phyloP scores from a whole-genome alignment of 352 stramenopile species.

The Globisporangium alternatum region DNA sequence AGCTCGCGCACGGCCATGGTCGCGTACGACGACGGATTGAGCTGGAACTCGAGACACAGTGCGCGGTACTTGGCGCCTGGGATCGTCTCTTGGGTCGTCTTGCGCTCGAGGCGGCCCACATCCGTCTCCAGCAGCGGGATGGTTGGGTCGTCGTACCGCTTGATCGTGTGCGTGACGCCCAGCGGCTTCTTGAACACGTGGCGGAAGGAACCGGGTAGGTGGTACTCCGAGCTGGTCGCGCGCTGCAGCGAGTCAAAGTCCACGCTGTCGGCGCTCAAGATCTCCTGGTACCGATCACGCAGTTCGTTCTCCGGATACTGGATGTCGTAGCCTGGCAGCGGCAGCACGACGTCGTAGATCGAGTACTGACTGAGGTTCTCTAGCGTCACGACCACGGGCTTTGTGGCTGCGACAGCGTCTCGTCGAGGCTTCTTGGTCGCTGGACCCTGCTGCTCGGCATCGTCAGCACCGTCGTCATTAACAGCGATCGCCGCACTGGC shows the following conservation, averaged over 20 bases:
- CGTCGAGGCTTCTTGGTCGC: slow-evolving; percentile 37
- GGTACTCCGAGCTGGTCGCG: slow-evolving; percentile 87
- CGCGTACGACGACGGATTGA: slow-evolving; percentile 92
- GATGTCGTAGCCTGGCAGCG: slow-evolving; percentile 92
- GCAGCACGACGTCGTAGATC: slow-evolving; percentile 96
- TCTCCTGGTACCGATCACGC: slow-evolving; percentile 61
- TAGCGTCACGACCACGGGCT: slow-evolving; percentile 64
- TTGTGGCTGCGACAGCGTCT: slow-evolving; percentile 10
- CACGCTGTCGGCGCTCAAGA: slow-evolving; percentile 55
- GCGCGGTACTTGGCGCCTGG: slow-evolving; percentile 55
- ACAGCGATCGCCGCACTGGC: background rate
- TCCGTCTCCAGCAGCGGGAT: slow-evolving; percentile 94
- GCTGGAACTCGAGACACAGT: slow-evolving; percentile 79
- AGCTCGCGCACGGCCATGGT: slow-evolving; percentile 95
- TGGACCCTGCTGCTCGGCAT: slow-evolving; percentile 31
- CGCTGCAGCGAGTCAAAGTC: slow-evolving; percentile 65
- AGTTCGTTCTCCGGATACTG: slow-evolving; percentile 84
- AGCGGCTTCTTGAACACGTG: slow-evolving; percentile 89
- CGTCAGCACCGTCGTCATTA: slow-evolving; percentile 1
- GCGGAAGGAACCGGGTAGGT: slow-evolving; percentile 92
- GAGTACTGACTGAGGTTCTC: slow-evolving; percentile 90
- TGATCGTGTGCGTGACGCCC: slow-evolving; percentile 89
- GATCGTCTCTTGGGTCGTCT: slow-evolving; percentile 41
- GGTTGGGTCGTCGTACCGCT: slow-evolving; percentile 90
- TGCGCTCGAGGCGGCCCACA: slow-evolving; percentile 68